A percentile compares a stretch with the other conserved stretches of the same genome.
These are phyloP conservation scores for Starmerella kuoi DNA, from an alignment of 805 yeast genomes.

Conservation along the genomic window DNA sequence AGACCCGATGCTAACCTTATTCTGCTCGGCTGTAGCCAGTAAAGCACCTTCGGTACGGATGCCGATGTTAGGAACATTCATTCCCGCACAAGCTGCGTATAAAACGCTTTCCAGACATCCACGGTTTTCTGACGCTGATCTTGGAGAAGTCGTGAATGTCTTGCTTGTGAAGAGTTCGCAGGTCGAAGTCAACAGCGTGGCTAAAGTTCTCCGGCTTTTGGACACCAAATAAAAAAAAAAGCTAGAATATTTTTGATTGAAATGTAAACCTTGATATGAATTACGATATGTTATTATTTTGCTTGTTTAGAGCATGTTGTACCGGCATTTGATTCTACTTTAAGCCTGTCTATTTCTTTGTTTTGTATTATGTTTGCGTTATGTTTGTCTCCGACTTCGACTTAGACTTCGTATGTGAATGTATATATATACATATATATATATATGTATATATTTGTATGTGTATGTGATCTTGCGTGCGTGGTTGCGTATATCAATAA, in stretches of 20 bases:
- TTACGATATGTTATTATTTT: too few relatives aligned
- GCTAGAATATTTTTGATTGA: too few relatives aligned
- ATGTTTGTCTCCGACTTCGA: too few relatives aligned
- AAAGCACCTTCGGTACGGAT: conserved; percentile 16
- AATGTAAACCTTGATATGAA: too few relatives aligned
- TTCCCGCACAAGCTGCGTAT: conserved; percentile 85
- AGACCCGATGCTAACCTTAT: conserved; percentile 79
- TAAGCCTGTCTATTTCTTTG: not conserved
- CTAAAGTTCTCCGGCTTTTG: conserved; percentile 67
- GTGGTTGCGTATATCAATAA: too few relatives aligned
- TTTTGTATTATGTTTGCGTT: too few relatives aligned
- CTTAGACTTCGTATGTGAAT: too few relatives aligned
- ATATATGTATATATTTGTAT: too few relatives aligned
- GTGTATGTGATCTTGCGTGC: too few relatives aligned
- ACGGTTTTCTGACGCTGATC: conserved; percentile 59
- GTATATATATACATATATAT: too few relatives aligned
- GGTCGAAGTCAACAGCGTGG: conserved; percentile 84
- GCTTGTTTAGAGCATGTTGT: too few relatives aligned
- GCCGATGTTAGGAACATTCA: conserved; percentile 35
- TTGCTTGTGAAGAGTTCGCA: conserved; percentile 75
- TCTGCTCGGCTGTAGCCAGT: conserved; percentile 75
- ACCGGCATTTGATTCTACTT: not conserved
- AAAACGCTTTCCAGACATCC: conserved; percentile 75
- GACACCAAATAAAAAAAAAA: conserved; percentile 32
- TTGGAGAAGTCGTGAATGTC: conserved; percentile 60